Conservation (phyloP, 495 filamentous ascomycete species). For the Schizothecium vesticola region DNA sequence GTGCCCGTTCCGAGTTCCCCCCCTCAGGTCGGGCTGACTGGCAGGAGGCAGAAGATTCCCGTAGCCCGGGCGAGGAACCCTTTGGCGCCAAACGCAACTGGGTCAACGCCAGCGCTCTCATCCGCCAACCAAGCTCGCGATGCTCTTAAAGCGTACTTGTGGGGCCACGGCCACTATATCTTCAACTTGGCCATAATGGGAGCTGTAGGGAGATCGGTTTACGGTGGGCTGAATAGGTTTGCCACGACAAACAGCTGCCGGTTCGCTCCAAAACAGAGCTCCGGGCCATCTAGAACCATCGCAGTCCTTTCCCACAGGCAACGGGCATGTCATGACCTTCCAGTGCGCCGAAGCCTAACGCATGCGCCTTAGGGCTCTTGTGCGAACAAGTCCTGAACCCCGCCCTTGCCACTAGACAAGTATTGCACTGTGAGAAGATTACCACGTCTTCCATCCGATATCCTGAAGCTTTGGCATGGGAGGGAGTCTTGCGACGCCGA, state of each 20-base stretch:
- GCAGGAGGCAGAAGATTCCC: too few species aligned
- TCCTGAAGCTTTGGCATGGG: not conserved
- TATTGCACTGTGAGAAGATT: not conserved
- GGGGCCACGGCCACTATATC: too few species aligned
- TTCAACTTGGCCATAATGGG: too few species aligned
- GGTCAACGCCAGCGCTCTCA: too few species aligned
- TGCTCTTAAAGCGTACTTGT: not conserved
- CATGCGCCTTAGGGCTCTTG: not conserved
- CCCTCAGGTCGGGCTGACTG: not conserved
- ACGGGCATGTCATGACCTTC: too few species aligned
- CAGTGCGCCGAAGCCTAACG: too few species aligned
- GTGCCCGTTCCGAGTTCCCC: too few species aligned
- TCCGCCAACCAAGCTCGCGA: not conserved
- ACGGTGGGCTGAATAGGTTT: too few species aligned
- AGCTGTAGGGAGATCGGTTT: too few species aligned
- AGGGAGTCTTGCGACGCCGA: not conserved
- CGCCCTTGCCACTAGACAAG: not conserved
- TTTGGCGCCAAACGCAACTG: too few species aligned
- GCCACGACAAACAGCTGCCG: too few species aligned
- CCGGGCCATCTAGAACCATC: not conserved
- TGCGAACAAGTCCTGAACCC: not conserved
- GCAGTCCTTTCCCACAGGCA: not conserved
- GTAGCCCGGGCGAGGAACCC: too few species aligned
- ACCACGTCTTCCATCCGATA: not conserved
- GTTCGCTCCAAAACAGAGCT: not conserved